Conservation (phyloP, 2,329 filamentous ascomycete species). For the Trichoderma citrinoviride region DNA sequence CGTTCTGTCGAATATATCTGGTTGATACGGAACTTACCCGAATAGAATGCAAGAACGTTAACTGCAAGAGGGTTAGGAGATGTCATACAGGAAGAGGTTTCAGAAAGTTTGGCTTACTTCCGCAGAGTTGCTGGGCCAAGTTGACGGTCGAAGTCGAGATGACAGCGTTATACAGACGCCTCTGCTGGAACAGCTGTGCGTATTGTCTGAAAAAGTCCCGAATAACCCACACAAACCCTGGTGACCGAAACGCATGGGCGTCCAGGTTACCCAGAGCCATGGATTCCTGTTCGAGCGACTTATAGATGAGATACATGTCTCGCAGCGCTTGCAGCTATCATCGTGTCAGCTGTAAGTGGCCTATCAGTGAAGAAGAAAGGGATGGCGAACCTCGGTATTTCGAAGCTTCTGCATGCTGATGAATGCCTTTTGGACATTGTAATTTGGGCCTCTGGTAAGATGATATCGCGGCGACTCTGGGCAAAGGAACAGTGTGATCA, state of each 20-base stretch:
- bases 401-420: slow-evolving; percentile 36
- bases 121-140: slow-evolving; percentile 36
- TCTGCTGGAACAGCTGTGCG: slow-evolving; percentile 30
- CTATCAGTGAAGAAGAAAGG: background rate
- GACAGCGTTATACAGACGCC: slow-evolving; percentile 34
- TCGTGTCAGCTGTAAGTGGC: background rate
- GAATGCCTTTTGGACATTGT: slow-evolving; percentile 39
- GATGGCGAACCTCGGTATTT: slow-evolving; percentile 34
- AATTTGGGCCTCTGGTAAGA: slow-evolving; percentile 39
- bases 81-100: background rate
- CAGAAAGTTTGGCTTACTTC: slow-evolving; percentile 25
- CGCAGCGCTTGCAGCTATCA: slow-evolving; percentile 40
- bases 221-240: slow-evolving; percentile 32
- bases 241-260: slow-evolving; percentile 26
- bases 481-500: slow-evolving; percentile 38
- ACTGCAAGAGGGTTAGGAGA: slow-evolving; percentile 25
- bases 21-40: slow-evolving; percentile 29
- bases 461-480: slow-evolving; percentile 44
- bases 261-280: slow-evolving; percentile 29
- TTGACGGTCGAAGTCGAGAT: slow-evolving; percentile 34
- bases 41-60: slow-evolving; percentile 47
- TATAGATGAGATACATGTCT: slow-evolving; percentile 42
- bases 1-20: too few relatives aligned
- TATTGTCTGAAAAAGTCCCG: slow-evolving; percentile 32
- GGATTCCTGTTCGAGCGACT: slow-evolving; percentile 33